phyloP scores from a whole-genome alignment of 345 rosid species.

The Isatis tinctoria region DNA sequence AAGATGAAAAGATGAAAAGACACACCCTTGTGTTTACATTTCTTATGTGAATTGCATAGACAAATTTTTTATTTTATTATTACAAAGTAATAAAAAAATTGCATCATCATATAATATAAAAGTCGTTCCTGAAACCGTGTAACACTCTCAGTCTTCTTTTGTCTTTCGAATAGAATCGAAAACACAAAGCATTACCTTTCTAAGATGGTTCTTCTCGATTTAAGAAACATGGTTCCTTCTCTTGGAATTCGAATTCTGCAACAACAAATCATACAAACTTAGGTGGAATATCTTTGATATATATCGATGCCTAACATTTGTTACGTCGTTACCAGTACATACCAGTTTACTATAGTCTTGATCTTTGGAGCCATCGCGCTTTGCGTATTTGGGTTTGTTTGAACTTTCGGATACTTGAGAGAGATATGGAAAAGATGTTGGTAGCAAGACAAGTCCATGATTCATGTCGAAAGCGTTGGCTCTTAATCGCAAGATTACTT shows the following conservation, averaged over 20 bases:
- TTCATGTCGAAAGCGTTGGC: conserved; percentile 68
- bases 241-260: conserved; percentile 46
- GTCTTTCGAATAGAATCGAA: neutral
- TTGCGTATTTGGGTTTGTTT: conserved; percentile 42
- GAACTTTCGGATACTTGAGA: conserved; percentile 43
- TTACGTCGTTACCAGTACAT: neutral
- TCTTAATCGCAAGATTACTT: conserved; percentile 55
- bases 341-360: conserved; percentile 51
- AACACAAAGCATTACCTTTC: conserved; percentile 7
- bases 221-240: conserved; percentile 55
- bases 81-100: conserved; percentile 2
- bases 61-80: neutral
- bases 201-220: neutral
- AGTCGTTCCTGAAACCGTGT: neutral
- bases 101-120: conserved; percentile 13
- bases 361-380: conserved; percentile 43
- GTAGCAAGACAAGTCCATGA: conserved; percentile 46
- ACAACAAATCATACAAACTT: neutral
- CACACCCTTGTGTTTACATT: conserved; percentile 17
- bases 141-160: neutral
- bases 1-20: neutral
- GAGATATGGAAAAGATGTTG: conserved; percentile 58
- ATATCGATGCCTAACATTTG: neutral
- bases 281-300: neutral
- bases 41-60: neutral